phyloP scores from a whole-genome alignment of 2,329 filamentous ascomycete species.

The Fusarium succisae region DNA sequence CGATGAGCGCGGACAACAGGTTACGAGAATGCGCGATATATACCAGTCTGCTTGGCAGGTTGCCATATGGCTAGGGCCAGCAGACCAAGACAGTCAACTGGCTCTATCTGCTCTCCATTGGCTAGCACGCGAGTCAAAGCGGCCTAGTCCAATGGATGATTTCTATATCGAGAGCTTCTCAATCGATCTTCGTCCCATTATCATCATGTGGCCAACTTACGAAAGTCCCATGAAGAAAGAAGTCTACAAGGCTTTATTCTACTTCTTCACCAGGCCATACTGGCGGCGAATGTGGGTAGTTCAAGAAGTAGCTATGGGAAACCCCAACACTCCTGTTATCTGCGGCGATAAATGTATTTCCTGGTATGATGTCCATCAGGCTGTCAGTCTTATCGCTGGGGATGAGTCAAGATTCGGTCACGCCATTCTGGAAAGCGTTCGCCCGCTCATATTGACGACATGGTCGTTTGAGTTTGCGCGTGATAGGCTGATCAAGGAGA shows the following conservation, averaged over 20 bases:
- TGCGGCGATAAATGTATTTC: too few species aligned
- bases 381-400: neutral
- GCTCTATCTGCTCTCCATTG: neutral
- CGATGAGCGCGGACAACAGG: neutral
- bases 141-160: neutral
- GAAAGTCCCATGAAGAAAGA: too few species aligned
- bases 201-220: too few species aligned
- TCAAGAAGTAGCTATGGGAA: too few species aligned
- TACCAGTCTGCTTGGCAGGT: slow-evolving; percentile 12
- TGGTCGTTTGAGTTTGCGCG: neutral
- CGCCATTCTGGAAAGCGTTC: neutral
- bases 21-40: slow-evolving; percentile 1
- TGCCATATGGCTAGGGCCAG: neutral
- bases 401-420: neutral
- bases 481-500: neutral
- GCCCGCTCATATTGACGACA: neutral
- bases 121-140: neutral
- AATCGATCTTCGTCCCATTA: neutral
- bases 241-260: too few species aligned
- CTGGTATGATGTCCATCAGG: neutral
- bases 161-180: neutral
- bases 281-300: too few species aligned
- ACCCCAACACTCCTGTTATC: too few species aligned
- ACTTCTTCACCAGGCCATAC: too few species aligned
- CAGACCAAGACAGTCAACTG: neutral